Conservation (phyloP, 2,329 filamentous ascomycete genomes). For the Fusarium sterilihyphosum region DNA sequence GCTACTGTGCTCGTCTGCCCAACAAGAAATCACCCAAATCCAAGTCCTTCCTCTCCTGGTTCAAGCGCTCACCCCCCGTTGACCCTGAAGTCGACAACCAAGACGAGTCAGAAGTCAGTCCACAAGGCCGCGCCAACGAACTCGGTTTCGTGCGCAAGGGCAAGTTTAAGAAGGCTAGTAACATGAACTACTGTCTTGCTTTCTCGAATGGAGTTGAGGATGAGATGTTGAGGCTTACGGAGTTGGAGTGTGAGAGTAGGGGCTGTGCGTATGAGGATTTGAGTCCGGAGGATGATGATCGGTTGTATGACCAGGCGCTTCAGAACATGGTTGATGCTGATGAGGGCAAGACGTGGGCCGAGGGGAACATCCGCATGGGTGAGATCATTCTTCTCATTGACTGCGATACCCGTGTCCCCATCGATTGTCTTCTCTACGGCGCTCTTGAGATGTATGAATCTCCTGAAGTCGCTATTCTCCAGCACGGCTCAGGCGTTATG, state of each 20-base stretch:
- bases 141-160: slow-evolving; percentile 64
- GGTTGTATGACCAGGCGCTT: slow-evolving; percentile 57
- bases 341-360: slow-evolving; percentile 64
- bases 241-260: slow-evolving; percentile 34
- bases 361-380: slow-evolving; percentile 65
- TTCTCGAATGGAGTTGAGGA: slow-evolving; percentile 66
- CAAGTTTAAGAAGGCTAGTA: slow-evolving; percentile 73
- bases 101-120: slow-evolving; percentile 52
- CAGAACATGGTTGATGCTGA: slow-evolving; percentile 59
- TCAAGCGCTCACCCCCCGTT: slow-evolving; percentile 27
- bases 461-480: slow-evolving; percentile 76
- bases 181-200: slow-evolving; percentile 73
- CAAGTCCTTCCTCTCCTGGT: slow-evolving; percentile 52
- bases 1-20: slow-evolving; percentile 63
- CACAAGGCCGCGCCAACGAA: slow-evolving; percentile 48
- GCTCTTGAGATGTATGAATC: slow-evolving; percentile 76
- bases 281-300: slow-evolving; percentile 53
- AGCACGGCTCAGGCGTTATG: slow-evolving; percentile 81
- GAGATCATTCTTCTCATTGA: slow-evolving; percentile 72
- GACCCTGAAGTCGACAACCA: slow-evolving; percentile 47
- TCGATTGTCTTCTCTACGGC: slow-evolving; percentile 75
- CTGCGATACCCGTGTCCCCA: slow-evolving; percentile 71
- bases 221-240: slow-evolving; percentile 49
- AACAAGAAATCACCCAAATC: slow-evolving; percentile 49
- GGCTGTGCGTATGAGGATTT: slow-evolving; percentile 53